phyloP scores from a whole-genome alignment of 1,284 basidiomycete genomes.

The Tilletiaria anomala region DNA sequence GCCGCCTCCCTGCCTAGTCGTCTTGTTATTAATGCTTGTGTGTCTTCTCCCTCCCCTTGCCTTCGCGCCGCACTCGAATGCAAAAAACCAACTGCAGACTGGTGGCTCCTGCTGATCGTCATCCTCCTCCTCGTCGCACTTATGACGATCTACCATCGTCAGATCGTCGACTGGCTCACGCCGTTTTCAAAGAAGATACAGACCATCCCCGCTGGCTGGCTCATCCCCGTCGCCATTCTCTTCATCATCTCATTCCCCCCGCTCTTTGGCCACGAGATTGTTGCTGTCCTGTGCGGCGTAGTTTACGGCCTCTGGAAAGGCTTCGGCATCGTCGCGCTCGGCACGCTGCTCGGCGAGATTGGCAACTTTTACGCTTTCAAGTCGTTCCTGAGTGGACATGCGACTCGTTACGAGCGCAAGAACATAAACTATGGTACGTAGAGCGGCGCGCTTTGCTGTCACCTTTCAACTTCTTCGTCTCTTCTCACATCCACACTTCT shows the following conservation, averaged over 20 bases:
- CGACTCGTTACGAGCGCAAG: constrained; percentile 56
- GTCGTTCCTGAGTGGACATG: constrained; percentile 50
- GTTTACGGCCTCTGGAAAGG: constrained; percentile 42
- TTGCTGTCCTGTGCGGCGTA: constrained; percentile 60
- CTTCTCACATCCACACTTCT: too few species aligned
- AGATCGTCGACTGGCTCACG: constrained; percentile 55
- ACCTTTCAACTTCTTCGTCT: too few species aligned
- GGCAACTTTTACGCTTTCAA: constrained; percentile 46
- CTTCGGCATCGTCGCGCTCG: constrained; percentile 25
- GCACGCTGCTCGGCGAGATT: constrained; percentile 29
- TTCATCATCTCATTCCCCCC: constrained; percentile 48
- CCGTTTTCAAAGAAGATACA: constrained; percentile 55
- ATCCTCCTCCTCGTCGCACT: constrained; percentile 47
- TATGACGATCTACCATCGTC: constrained; percentile 51
- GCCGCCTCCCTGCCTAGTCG: background rate
- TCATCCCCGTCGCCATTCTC: constrained; percentile 65
- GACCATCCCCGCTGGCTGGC: constrained; percentile 51
- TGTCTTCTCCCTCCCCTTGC: background rate
- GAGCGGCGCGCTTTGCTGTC: too few species aligned
- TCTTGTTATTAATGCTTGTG: background rate
- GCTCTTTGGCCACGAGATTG: constrained; percentile 62
- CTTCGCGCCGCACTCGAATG: background rate
- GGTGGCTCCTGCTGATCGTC: constrained; percentile 40
- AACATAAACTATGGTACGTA: constrained; percentile 62
- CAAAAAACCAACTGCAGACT: too few species aligned